A percentile compares a stretch with the other conserved stretches of the same genome.
Conservation (phyloP, 176 grass and related monocot genomes). For the Juncus effusus region DNA sequence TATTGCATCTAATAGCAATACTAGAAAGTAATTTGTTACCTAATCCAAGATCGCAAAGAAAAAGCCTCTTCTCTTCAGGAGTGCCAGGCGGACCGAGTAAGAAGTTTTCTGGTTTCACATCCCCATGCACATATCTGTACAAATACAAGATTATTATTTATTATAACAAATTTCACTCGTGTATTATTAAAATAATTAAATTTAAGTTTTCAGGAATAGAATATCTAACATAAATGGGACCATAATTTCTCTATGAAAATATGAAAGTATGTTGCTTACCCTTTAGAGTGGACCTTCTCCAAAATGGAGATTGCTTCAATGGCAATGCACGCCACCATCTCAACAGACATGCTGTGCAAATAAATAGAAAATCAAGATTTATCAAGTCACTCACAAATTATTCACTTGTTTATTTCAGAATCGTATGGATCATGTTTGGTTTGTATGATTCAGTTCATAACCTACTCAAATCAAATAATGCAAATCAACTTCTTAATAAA, state of each 20-base stretch:
- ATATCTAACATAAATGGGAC: slow-evolving; percentile 4
- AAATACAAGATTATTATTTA: slow-evolving; percentile 29
- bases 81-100: slow-evolving; percentile 81
- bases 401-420: no score
- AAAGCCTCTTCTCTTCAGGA: slow-evolving; percentile 83
- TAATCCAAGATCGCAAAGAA: slow-evolving; percentile 97
- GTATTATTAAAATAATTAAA: background rate
- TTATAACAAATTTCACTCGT: no score
- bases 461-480: no score
- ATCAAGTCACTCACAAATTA: background rate
- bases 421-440: no score
- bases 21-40: slow-evolving; percentile 34
- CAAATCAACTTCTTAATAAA: no score
- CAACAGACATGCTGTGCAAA: slow-evolving; percentile 67
- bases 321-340: slow-evolving; percentile 98
- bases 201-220: slow-evolving; percentile 2
- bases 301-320: slow-evolving; percentile 94
- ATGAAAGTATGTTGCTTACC: slow-evolving; percentile 30
- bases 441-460: no score
- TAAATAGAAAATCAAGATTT: slow-evolving; percentile 13
- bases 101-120: slow-evolving; percentile 96
- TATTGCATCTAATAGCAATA: background rate
- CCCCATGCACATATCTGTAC: slow-evolving; percentile 81
- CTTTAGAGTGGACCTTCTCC: slow-evolving; percentile 90
- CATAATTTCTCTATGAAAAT: background rate